Evolutionary conservation across 78 protist genomes (phyloP).

Genomic region (Pigoraptor vietnamica): DNA sequence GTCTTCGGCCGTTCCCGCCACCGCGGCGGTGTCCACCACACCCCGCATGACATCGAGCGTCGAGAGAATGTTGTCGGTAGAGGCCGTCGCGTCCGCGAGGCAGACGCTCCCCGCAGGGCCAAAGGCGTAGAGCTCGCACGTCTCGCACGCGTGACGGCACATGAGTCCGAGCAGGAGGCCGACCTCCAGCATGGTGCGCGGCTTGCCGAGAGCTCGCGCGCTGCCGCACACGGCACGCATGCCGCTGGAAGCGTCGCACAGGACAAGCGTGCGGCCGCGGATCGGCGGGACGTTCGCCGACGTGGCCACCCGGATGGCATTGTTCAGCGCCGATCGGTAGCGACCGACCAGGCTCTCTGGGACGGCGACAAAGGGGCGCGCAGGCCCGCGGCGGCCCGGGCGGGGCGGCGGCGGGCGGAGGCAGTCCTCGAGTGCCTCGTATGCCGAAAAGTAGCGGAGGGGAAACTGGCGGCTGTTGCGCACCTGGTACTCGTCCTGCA

Average conservation of each 20-base stretch:
- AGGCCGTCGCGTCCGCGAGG: not conserved
- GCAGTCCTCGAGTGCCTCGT: slow-evolving; percentile 32
- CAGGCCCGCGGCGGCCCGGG: not conserved
- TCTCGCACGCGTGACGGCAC: slow-evolving; percentile 70
- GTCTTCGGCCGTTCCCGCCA: not conserved
- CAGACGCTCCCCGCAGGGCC: not conserved
- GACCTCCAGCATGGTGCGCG: slow-evolving; percentile 19
- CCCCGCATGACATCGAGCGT: not conserved
- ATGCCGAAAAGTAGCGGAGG: slow-evolving; percentile 67
- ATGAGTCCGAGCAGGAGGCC: slow-evolving; percentile 62
- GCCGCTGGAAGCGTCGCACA: slow-evolving; percentile 17
- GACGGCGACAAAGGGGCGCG: not conserved
- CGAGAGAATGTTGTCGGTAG: not conserved
- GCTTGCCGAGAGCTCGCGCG: slow-evolving; percentile 10
- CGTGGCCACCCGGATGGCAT: slow-evolving; percentile 63
- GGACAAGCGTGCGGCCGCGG: slow-evolving; percentile 59
- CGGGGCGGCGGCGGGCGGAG: not conserved
- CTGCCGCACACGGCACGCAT: not conserved
- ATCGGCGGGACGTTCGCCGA: slow-evolving; percentile 70
- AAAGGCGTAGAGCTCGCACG: not conserved
- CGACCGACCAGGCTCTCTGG: not conserved
- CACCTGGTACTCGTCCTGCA: slow-evolving; percentile 52
- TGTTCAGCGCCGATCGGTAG: slow-evolving; percentile 37
- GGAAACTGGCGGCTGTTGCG: slow-evolving; percentile 64
- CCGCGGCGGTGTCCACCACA: not conserved